Evolutionary conservation across 169 alveolate genomes (phyloP), one percentile per base, ranked within the genome.

Genomic region (Plasmodium blacklocki): DNA sequence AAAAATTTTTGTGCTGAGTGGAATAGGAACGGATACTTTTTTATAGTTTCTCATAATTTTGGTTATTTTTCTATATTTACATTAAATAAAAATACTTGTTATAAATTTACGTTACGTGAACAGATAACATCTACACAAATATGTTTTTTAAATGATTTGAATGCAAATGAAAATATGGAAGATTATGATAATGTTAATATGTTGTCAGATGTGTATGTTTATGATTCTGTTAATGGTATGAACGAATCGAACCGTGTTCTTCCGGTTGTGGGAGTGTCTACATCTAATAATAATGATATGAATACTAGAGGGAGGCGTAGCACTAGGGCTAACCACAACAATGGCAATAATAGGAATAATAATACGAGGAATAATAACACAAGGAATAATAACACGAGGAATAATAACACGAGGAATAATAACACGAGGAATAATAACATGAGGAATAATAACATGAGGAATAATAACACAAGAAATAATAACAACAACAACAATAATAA

Each of bases 21-120:
- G 92, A 72, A 58, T 67, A 63, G 60, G 23, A 73, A 58, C 60
- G 92, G 92, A 14, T 49, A 59, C 18, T 52, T 60, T 6, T 86
- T 72, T 72, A 29, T 86, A 43, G 92, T 86, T 8, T 58, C 87
- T 9, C 92, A 86, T 62, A 86, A 86, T 72, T 86, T 50, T 86
- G 92, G 92, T 1, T 73, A 86, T 23, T 86, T 86, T 60, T 86
- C 92, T 21, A 86, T 86, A 43, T 86, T 72, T 64, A 64, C 92
- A 5, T 18, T 86, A 2, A 86, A 73, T 29, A 64, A 19, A 11
- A 72, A 73, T 50, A 49, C n/a, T 11, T 70, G 70, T n/a, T 86
- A 72, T 54, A 86, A 70, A 23, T 86, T 86, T 3, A 72, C 92
- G 2, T 74, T 86, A 47, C 26, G 72, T 9, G 92, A 86, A 60